Evolutionary conservation across 2,329 filamentous ascomycete species (phyloP), one percentile per base, ranked within the genome.

Genomic region (Myriosclerotinia scirpicola): DNA sequence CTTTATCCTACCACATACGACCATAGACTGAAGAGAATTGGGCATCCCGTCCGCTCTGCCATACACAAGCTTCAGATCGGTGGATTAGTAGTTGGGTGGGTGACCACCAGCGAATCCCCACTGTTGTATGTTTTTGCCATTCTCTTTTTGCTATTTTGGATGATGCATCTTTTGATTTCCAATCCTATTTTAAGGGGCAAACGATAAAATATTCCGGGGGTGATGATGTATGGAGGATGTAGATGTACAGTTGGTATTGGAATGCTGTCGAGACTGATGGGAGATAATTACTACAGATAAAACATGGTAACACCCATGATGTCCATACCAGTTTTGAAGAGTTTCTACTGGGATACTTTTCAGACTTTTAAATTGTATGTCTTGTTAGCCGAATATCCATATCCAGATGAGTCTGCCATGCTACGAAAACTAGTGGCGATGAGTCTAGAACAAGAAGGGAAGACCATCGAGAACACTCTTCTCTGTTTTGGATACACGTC

Each of bases 1-100:
- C 0, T 2, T 1, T 3, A 0, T 0, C 2, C 1, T 1, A 0
- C 0, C 26, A 60, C 56, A 60, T 60, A 60, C 42, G 56, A 60
- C 56, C 55, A 59, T 59, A 59, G 55, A 59, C 55, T 59, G 55
- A 59, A 59, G 55, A 59, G 56, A 59, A 59, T 59, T 59, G 56
- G 42, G 56, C 56, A 59, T 48, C 42, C 56, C 55, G 55, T 59
- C 55, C 55, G 55, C 55, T 59, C 55, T 59, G 55, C 55, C 55
- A 59, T 59, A 59, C 55, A 59, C 55, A 59, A 59, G 55, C 55
- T 59, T 59, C 55, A 59, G 55, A 59, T 59, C 55, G 55, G 55
- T 59, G 42, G 55, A 48, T 59, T 59, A 59, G 55, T 59, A 59
- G 55, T 59, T 59, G 55, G 55, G 55, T 59, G 55, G 55, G 55